Evolutionary conservation across 2,329 filamentous ascomycete genomes (phyloP).

Genomic region (Venturia nashicola): DNA sequence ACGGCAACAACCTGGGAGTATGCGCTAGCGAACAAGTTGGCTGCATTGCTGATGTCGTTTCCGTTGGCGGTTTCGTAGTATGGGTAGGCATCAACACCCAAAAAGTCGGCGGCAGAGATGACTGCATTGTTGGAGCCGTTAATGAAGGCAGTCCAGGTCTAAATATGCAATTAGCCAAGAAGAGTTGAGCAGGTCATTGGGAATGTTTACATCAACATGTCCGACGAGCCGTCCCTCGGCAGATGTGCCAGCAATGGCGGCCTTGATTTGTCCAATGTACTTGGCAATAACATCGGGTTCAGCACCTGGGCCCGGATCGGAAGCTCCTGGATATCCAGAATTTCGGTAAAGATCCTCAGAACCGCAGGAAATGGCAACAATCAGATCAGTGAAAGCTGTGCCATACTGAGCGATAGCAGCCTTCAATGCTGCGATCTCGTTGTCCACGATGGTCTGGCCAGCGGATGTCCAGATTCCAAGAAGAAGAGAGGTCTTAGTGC

Average conservation of each 20-base stretch:
- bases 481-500: slow-evolving; percentile 64
- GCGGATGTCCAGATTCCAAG: slow-evolving; percentile 58
- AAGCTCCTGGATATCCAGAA: slow-evolving; percentile 55
- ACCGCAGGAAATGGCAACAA: slow-evolving; percentile 76
- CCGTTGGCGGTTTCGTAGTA: slow-evolving; percentile 60
- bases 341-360: slow-evolving; percentile 57
- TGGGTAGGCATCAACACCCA: slow-evolving; percentile 75
- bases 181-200: not conserved
- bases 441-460: slow-evolving; percentile 44
- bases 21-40: slow-evolving; percentile 53
- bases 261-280: slow-evolving; percentile 60
- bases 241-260: slow-evolving; percentile 49
- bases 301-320: slow-evolving; percentile 50
- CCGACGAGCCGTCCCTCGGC: slow-evolving; percentile 51
- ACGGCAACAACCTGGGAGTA: slow-evolving; percentile 46
- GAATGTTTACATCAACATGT: slow-evolving; percentile 55
- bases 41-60: slow-evolving; percentile 47
- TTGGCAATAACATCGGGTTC: slow-evolving; percentile 48
- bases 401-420: slow-evolving; percentile 59
- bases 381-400: slow-evolving; percentile 47
- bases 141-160: slow-evolving; percentile 54
- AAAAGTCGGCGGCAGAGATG: slow-evolving; percentile 59
- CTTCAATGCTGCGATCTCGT: slow-evolving; percentile 63
- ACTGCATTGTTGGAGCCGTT: slow-evolving; percentile 50
- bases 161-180: not conserved